A percentile compares a stretch with the other conserved stretches of the same genome.
phyloP scores from a whole-genome alignment of 116 monocot genomes.

The Trichopus zeylanicus region DNA sequence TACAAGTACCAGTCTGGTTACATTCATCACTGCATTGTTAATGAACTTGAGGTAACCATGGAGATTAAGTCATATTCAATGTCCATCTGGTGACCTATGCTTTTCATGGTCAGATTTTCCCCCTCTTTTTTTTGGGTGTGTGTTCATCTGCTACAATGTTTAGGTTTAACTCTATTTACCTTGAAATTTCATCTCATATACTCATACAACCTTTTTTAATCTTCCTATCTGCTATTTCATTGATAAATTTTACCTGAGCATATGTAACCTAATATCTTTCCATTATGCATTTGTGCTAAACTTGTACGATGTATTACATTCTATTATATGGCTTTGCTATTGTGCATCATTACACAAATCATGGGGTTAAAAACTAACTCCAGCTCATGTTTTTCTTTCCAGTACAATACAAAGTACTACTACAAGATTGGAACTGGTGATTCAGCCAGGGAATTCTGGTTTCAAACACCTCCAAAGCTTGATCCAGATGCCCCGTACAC shows the following conservation, averaged over 20 bases:
- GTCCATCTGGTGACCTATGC: no score
- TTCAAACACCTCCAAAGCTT: constrained; percentile 73
- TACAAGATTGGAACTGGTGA: constrained; percentile 78
- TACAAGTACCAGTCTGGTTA: constrained; percentile 85
- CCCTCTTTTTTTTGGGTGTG: no score
- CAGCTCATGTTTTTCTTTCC: not conserved
- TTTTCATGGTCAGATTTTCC: not conserved
- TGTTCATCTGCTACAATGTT: no score
- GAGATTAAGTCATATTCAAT: not conserved
- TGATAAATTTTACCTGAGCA: not conserved
- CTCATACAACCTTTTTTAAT: no score
- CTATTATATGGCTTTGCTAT: no score
- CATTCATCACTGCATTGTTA: constrained; percentile 83
- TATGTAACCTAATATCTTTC: no score
- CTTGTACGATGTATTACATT: no score
- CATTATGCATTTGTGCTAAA: no score
- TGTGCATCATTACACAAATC: no score
- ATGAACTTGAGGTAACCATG: constrained; percentile 52
- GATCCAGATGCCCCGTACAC: constrained; percentile 73
- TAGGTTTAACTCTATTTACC: no score
- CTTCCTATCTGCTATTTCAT: not conserved
- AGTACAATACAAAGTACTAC: constrained; percentile 82
- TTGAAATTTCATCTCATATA: no score
- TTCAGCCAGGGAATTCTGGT: constrained; percentile 81
- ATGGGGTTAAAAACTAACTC: not conserved